phyloP scores from a whole-genome alignment of 768 basidiomycete species.

The Aureoboletus auriporus region DNA sequence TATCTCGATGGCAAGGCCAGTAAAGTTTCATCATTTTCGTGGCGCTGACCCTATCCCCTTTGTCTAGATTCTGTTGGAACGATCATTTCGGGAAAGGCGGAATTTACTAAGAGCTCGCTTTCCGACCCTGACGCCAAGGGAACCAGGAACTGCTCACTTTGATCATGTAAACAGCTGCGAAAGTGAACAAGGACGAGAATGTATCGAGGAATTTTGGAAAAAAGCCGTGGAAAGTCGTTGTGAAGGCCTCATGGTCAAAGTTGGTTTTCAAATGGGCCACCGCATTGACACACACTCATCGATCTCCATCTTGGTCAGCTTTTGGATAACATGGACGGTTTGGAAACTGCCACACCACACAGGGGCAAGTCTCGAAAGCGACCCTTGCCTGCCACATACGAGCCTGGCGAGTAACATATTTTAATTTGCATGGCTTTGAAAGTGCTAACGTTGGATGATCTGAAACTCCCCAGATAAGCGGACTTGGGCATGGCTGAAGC shows the following conservation, averaged over 20 bases:
- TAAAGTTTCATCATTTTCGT: background rate
- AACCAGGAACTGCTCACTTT: constrained; percentile 53
- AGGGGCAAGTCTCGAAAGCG: constrained; percentile 49
- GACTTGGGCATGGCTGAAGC: constrained; percentile 83
- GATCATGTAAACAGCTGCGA: constrained; percentile 71
- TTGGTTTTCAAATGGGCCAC: constrained; percentile 22
- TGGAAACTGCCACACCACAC: constrained; percentile 33
- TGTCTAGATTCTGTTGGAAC: constrained; percentile 58
- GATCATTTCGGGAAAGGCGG: constrained; percentile 69
- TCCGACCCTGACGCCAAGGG: constrained; percentile 44
- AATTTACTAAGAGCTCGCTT: constrained; percentile 61
- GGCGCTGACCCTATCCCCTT: background rate
- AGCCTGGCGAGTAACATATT: constrained; percentile 46
- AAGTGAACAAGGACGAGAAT: constrained; percentile 56
- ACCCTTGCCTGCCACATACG: constrained; percentile 80
- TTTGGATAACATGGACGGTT: constrained; percentile 50
- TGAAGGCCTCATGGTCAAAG: constrained; percentile 95
- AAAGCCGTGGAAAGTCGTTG: constrained; percentile 71
- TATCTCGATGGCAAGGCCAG: constrained; percentile 74
- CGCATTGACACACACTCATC: constrained; percentile 3
- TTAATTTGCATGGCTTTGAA: background rate
- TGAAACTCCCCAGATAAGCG: constrained; percentile 58
- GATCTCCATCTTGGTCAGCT: constrained; percentile 39
- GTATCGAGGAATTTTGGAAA: constrained; percentile 72
- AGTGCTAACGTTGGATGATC: background rate